Conservation (phyloP, 176 grass and related monocot species). For the Hordeum marinum region DNA sequence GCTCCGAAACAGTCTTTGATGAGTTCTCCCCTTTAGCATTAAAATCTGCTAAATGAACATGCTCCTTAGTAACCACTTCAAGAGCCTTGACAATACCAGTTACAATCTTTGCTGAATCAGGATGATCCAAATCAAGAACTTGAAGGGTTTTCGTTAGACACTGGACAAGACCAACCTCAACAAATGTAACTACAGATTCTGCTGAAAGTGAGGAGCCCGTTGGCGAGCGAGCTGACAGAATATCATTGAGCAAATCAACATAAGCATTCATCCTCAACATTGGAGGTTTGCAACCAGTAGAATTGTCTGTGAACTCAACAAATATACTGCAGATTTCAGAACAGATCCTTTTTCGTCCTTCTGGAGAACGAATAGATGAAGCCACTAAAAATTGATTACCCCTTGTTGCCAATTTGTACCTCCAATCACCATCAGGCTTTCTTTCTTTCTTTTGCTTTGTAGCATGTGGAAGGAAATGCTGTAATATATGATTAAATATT, state of each 20-base stretch:
- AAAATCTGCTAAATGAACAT: constrained; percentile 70
- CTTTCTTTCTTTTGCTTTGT: constrained; percentile 88
- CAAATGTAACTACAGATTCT: constrained; percentile 83
- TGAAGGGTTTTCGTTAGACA: constrained; percentile 62
- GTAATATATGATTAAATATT: constrained; percentile 78
- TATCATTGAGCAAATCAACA: constrained; percentile 95
- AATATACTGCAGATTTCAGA: constrained; percentile 79
- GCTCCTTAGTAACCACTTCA: constrained; percentile 88
- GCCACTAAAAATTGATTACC: constrained; percentile 94
- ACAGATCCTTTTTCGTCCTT: constrained; percentile 85
- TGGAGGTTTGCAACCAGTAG: constrained; percentile 42
- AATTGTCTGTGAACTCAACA: constrained; percentile 54
- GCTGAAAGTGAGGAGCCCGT: constrained; percentile 81
- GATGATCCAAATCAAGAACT: constrained; percentile 84
- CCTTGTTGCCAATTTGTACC: constrained; percentile 80
- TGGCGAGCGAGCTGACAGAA: constrained; percentile 89
- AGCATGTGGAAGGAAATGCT: constrained; percentile 71
- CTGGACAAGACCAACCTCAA: constrained; percentile 82
- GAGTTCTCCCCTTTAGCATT: constrained; percentile 61
- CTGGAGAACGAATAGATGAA: constrained; percentile 83
- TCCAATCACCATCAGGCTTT: constrained; percentile 89
- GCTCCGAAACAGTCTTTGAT: constrained; percentile 44
- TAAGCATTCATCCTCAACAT: constrained; percentile 70
- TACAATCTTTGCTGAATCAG: constrained; percentile 90
- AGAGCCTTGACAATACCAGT: constrained; percentile 79